Evolutionary conservation across 1,284 basidiomycete species (phyloP), one percentile per base, ranked within the genome.

Genomic region (Cerioporus squamosus): DNA sequence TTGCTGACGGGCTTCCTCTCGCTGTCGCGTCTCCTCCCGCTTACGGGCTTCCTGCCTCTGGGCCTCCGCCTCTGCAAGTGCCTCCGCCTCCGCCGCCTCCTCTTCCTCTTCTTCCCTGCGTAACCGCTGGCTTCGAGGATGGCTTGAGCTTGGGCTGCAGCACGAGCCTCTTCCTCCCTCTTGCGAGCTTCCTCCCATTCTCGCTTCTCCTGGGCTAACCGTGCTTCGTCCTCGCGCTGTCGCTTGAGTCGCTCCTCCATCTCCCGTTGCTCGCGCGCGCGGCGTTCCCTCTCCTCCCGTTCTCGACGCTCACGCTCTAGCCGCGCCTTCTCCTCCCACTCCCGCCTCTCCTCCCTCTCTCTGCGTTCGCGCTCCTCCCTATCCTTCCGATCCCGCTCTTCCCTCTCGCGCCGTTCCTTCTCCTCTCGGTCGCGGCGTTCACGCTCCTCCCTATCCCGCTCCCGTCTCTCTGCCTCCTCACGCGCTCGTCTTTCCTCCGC

Each of bases 341-440:
- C 65, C 64, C 58, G 61, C 57, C 58, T 56, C 59, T 51, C 63
- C 64, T 46, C 71, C 65, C 57, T 65, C 64, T 62, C 68, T 64
- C 54, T 63, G 60, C 38, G 64, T 60, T 50, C 59, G 67, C 45
- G 70, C 44, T 54, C 55, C 51, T 59, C 56, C 10, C 51, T 45
- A 22, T 54, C 57, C 14, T 45, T 52, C 22, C 43, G 36, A 23
- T 58, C 57, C 12, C 57, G 47, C 15, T 53, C 51, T 38, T 59
- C 60, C 4, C 56, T 53, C 48, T 73, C 72, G 59, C 68, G 70
- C 57, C 73, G 64, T 23, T 45, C 66, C 14, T 55, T 59, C 23
- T 65, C 65, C 50, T 75, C 74, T 52, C 72, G 71, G 38, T 67
- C 74, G 48, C 68, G 56, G 31, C 65, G 65, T 47, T 67, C 61